phyloP scores from a whole-genome alignment of 164 flowering plant species.

The Sextonia rubra region DNA sequence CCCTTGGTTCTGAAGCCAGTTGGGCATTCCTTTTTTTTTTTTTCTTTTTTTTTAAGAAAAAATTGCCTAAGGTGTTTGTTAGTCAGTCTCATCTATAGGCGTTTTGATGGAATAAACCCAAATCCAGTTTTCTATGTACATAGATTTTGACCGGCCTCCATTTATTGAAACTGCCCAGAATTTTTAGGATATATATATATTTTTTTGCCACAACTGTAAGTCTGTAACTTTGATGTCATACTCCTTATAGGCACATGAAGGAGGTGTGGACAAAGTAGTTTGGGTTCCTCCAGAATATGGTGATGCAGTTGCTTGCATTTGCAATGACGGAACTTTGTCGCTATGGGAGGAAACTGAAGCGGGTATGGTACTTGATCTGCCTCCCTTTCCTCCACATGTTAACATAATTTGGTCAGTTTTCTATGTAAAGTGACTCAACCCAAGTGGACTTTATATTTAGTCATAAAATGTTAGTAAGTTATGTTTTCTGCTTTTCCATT shows the following conservation, averaged over 20 bases:
- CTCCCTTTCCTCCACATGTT: not conserved
- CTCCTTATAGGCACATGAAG: conserved; percentile 44
- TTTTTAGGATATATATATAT: not conserved
- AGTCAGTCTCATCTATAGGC: too few relatives aligned
- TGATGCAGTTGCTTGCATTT: conserved; percentile 81
- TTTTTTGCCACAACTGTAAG: not conserved
- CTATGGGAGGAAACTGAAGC: conserved; percentile 82
- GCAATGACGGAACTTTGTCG: conserved; percentile 59
- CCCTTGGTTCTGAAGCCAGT: too few relatives aligned
- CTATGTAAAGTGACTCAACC: not conserved
- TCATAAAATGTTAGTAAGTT: too few relatives aligned
- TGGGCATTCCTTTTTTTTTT: too few relatives aligned
- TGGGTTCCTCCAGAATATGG: conserved; percentile 94
- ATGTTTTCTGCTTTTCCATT: too few relatives aligned
- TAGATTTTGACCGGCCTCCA: not conserved
- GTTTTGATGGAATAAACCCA: too few relatives aligned
- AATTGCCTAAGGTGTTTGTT: too few relatives aligned
- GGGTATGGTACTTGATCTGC: conserved; percentile 36
- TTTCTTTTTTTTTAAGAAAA: too few relatives aligned
- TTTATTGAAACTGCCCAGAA: not conserved
- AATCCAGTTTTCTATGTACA: too few relatives aligned
- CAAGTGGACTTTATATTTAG: too few relatives aligned
- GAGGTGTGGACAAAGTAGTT: conserved; percentile 48
- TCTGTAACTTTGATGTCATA: not conserved
- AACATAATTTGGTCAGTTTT: not conserved